phyloP scores from a whole-genome alignment of 1,139 yeast genomes.

The Kodamaea arcana region DNA sequence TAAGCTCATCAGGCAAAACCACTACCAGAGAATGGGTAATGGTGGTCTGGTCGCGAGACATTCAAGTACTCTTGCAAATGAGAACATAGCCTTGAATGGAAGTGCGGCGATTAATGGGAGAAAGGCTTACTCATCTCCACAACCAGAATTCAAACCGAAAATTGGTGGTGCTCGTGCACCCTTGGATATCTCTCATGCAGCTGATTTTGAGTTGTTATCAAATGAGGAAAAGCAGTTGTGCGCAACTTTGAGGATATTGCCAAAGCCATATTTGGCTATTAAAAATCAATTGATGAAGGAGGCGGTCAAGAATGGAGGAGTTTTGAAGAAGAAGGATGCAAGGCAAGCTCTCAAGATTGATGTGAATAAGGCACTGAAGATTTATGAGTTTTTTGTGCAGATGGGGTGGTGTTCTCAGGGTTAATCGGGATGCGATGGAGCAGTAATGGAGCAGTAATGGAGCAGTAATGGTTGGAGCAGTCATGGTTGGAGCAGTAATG shows the following conservation, averaged over 20 bases:
- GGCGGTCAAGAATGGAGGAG: slow-evolving; percentile 79
- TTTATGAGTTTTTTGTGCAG: slow-evolving; percentile 86
- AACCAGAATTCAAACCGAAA: slow-evolving; percentile 41
- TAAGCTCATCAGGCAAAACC: slow-evolving; percentile 58
- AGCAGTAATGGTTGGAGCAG: no score
- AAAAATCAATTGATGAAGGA: slow-evolving; percentile 91
- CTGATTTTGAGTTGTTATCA: slow-evolving; percentile 78
- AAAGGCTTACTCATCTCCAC: slow-evolving; percentile 27
- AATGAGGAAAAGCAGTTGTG: slow-evolving; percentile 86
- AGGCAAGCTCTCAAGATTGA: slow-evolving; percentile 81
- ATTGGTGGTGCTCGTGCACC: slow-evolving; percentile 43
- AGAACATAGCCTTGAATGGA: slow-evolving; percentile 5
- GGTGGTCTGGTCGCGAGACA: slow-evolving; percentile 31
- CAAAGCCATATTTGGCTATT: slow-evolving; percentile 91
- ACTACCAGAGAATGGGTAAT: slow-evolving; percentile 57
- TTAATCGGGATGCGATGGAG: slow-evolving; percentile 10
- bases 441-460: not conserved
- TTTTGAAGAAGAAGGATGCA: slow-evolving; percentile 76
- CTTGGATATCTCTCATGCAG: slow-evolving; percentile 74
- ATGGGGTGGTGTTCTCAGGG: slow-evolving; percentile 78
- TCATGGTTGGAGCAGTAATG: no score
- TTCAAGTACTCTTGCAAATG: slow-evolving; percentile 11
- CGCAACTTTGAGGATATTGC: slow-evolving; percentile 75
- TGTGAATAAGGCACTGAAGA: slow-evolving; percentile 77
- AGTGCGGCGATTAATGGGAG: slow-evolving; percentile 12